A percentile compares a stretch with the other conserved stretches of the same genome.
phyloP scores from a whole-genome alignment of 2,329 filamentous ascomycete genomes.

The Stachybotrys echinatus region DNA sequence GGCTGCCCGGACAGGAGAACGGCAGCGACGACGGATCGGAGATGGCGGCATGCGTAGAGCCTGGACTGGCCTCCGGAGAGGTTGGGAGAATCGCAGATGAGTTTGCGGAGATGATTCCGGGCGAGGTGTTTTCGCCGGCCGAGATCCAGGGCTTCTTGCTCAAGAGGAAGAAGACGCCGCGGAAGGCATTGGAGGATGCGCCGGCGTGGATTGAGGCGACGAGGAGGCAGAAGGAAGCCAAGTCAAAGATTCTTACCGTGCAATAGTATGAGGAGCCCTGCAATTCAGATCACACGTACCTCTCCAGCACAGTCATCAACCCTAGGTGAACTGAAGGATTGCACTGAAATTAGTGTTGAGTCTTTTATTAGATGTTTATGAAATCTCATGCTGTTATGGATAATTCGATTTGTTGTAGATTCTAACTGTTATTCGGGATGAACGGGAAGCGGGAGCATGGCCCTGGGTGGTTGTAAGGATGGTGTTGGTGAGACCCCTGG shows the following conservation, averaged over 20 bases:
- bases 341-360: no score
- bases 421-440: no score
- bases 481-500: not conserved
- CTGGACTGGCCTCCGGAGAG: slow-evolving; percentile 30
- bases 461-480: no score
- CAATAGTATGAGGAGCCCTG: no score
- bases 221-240: slow-evolving; percentile 43
- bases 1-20: not conserved
- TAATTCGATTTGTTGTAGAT: no score
- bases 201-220: slow-evolving; percentile 48
- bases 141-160: slow-evolving; percentile 62
- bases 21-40: no score
- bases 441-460: no score
- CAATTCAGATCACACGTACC: no score
- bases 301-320: no score
- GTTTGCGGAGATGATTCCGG: slow-evolving; percentile 50
- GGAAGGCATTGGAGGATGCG: slow-evolving; percentile 47
- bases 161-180: slow-evolving; percentile 55
- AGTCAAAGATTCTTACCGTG: slow-evolving; percentile 42
- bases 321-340: no score
- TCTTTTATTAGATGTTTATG: no score
- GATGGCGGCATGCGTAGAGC: slow-evolving; percentile 12
- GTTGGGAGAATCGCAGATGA: slow-evolving; percentile 37
- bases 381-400: no score
- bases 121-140: slow-evolving; percentile 50